A percentile compares a stretch with the other conserved stretches of the same genome.
These are phyloP conservation scores for Chalaropsis ovoidea DNA, from an alignment of 2,329 filamentous ascomycete species.

Conservation along the genomic window DNA sequence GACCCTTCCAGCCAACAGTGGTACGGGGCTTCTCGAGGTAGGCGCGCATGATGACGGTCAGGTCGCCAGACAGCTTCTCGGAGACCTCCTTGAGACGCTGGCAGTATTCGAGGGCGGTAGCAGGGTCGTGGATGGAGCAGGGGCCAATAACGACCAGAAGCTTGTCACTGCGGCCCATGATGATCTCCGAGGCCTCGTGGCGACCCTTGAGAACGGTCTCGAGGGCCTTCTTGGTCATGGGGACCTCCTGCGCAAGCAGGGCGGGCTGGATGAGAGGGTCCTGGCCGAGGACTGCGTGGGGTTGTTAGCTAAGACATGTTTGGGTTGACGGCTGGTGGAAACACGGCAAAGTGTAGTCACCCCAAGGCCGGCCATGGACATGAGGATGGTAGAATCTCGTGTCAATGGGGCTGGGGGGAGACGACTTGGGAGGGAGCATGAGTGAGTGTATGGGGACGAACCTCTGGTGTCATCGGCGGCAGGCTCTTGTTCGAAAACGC, in stretches of 20 bases:
- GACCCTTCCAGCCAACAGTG: slow-evolving; percentile 96
- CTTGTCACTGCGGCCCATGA: slow-evolving; percentile 45
- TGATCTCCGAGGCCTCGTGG: slow-evolving; percentile 56
- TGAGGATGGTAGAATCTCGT: no score
- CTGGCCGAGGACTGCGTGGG: slow-evolving; percentile 62
- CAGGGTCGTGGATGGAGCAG: slow-evolving; percentile 94
- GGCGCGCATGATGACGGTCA: slow-evolving; percentile 92
- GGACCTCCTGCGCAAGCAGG: slow-evolving; percentile 88
- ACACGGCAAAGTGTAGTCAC: not conserved
- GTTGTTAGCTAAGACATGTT: not conserved
- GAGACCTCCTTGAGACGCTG: slow-evolving; percentile 64
- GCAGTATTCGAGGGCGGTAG: slow-evolving; percentile 79
- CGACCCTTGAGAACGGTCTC: slow-evolving; percentile 52
- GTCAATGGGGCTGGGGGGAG: no score
- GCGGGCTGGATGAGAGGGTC: slow-evolving; percentile 89
- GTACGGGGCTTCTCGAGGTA: slow-evolving; percentile 99
- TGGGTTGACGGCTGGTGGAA: not conserved
- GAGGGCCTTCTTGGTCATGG: slow-evolving; percentile 47
- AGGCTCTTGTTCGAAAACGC: slow-evolving; percentile 32
- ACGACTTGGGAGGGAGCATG: not conserved
- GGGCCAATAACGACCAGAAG: slow-evolving; percentile 91
- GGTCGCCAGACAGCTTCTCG: slow-evolving; percentile 68
- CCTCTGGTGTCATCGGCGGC: slow-evolving; percentile 35
- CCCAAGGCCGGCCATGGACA: no score
- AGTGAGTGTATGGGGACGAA: slow-evolving; percentile 28